Evolutionary conservation across 495 filamentous ascomycete genomes (phyloP).

Genomic region (Lichina pygmaea): DNA sequence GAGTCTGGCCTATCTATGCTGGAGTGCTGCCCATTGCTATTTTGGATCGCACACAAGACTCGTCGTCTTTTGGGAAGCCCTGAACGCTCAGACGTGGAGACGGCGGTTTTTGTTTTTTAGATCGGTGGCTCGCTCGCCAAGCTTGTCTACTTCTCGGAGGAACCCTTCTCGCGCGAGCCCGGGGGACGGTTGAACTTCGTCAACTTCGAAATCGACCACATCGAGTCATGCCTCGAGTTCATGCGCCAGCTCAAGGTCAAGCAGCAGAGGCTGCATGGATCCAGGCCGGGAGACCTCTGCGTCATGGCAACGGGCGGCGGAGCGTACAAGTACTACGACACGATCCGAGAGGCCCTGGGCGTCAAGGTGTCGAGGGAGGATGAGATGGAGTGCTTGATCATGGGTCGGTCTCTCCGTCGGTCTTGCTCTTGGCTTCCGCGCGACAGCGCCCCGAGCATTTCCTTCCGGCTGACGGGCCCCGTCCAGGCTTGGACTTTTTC

Average conservation of each 20-base stretch:
- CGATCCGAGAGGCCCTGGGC: conserved; percentile 49
- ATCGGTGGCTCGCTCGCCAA: conserved; percentile 91
- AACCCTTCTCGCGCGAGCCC: conserved; percentile 46
- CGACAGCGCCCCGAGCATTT: no score
- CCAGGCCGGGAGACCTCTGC: conserved; percentile 34
- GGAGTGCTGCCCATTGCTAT: background rate
- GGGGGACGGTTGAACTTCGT: conserved; percentile 85
- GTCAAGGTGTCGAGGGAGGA: conserved; percentile 81
- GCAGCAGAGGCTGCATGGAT: conserved; percentile 45
- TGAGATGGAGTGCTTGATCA: conserved; percentile 97
- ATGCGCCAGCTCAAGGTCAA: conserved; percentile 60
- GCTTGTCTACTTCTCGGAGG: conserved; percentile 86
- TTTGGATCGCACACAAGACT: background rate
- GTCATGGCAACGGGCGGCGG: conserved; percentile 91
- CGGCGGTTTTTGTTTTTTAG: conserved; percentile 18
- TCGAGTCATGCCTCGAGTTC: conserved; percentile 74
- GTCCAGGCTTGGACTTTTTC: conserved; percentile 78
- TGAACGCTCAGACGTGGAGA: conserved; percentile 8
- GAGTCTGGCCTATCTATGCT: conserved; percentile 11
- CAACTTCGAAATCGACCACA: conserved; percentile 81
- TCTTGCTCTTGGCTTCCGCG: no score
- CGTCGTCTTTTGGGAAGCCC: conserved; percentile 1
- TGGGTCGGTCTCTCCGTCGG: conserved; percentile 24
- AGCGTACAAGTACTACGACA: conserved; percentile 86
- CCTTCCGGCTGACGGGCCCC: background rate